Evolutionary conservation across 257 asterid genomes (phyloP).

Genomic region (Buddleja alternifolia): DNA sequence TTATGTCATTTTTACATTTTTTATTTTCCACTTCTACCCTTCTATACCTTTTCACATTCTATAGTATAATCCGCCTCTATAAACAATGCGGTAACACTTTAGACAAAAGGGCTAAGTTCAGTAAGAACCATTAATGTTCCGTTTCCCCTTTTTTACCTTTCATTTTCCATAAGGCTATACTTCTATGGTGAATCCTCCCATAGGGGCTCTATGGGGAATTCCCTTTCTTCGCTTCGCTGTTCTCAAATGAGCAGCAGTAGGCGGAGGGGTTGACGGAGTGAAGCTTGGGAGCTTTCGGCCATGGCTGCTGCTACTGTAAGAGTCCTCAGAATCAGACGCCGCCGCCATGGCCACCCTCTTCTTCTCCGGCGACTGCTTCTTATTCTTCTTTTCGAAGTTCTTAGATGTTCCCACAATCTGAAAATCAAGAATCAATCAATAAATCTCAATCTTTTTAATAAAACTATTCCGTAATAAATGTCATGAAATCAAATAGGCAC

Average conservation of each 20-base stretch:
- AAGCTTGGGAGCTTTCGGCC: constrained; percentile 50
- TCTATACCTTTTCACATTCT: constrained; percentile 27
- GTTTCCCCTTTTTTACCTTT: neutral
- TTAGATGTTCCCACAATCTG: constrained; percentile 66
- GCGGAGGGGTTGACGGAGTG: constrained; percentile 69
- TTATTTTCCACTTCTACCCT: constrained; percentile 40
- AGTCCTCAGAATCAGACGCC: constrained; percentile 53
- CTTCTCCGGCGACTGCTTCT: constrained; percentile 39
- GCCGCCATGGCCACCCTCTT: constrained; percentile 30
- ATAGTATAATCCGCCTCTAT: constrained; percentile 40
- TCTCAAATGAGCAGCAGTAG: constrained; percentile 45
- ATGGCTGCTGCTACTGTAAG: constrained; percentile 54
- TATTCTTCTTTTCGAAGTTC: constrained; percentile 42
- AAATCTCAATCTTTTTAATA: too few relatives aligned
- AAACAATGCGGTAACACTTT: constrained; percentile 33
- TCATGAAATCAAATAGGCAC: too few relatives aligned
- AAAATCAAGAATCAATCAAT: constrained; percentile 1
- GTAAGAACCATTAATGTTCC: neutral
- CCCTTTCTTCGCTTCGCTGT: constrained; percentile 70
- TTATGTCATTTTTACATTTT: constrained; percentile 25
- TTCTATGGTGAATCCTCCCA: constrained; percentile 51
- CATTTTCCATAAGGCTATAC: neutral
- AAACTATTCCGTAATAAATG: too few relatives aligned
- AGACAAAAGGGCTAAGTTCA: constrained; percentile 17
- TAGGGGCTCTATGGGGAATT: constrained; percentile 77